Percentiles rank a stretch among this genome's conserved stretches.
Evolutionary conservation across 116 monocot genomes (phyloP).

Genomic region (Dioscorea cayenensis): DNA sequence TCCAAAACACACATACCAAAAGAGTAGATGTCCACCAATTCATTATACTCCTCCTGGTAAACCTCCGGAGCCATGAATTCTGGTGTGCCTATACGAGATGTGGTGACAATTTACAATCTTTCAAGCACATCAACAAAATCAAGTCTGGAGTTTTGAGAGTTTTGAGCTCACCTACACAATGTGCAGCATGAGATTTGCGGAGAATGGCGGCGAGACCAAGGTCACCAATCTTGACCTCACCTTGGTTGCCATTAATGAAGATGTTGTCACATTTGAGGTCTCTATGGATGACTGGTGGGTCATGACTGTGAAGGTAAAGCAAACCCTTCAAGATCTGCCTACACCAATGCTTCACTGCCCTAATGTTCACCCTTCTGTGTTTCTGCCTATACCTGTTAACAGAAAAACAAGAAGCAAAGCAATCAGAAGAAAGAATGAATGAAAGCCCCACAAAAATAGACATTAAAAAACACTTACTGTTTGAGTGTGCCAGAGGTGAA

Average conservation of each 20-base stretch:
- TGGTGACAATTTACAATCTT: not conserved
- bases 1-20: conserved; percentile 74
- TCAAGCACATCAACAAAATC: not conserved
- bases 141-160: not conserved
- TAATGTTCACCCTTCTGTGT: conserved; percentile 45
- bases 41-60: conserved; percentile 66
- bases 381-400: conserved; percentile 49
- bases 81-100: conserved; percentile 38
- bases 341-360: conserved; percentile 69
- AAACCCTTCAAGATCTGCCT: conserved; percentile 54
- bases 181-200: conserved; percentile 53
- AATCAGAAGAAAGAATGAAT: not conserved
- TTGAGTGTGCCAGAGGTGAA: conserved; percentile 65
- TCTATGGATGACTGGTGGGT: conserved; percentile 60
- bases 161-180: conserved; percentile 42
- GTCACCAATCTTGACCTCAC: conserved; percentile 67
- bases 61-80: conserved; percentile 84
- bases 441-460: not conserved
- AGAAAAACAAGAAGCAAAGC: not conserved
- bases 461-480: conserved; percentile 25
- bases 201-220: conserved; percentile 67
- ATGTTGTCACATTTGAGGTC: conserved; percentile 73
- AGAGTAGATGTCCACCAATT: conserved; percentile 62
- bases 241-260: conserved; percentile 65
- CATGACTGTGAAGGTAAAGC: conserved; percentile 53